Percentiles rank a stretch among this genome's conserved stretches.
phyloP scores from a whole-genome alignment of 1,139 yeast species.

The Scheffersomyces cryptocercus region DNA sequence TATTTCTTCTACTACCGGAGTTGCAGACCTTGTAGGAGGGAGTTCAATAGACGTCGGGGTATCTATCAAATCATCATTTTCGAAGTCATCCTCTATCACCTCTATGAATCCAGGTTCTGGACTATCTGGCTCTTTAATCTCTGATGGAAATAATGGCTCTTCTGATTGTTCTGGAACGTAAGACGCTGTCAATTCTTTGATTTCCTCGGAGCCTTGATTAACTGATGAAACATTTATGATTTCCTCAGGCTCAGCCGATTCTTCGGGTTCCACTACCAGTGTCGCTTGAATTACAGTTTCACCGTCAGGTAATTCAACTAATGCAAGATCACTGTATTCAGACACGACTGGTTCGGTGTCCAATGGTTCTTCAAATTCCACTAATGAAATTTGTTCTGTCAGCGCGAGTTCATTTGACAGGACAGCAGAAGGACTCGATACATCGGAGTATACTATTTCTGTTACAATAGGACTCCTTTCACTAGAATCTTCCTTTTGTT shows the following conservation, averaged over 20 bases:
- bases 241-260: slow-evolving; percentile 7
- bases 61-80: not conserved
- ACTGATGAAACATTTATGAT: slow-evolving; percentile 1
- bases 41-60: not conserved
- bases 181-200: not conserved
- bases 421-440: too few species aligned
- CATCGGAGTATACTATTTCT: too few species aligned
- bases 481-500: not conserved
- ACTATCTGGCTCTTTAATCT: not conserved
- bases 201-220: not conserved
- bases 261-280: slow-evolving; percentile 3
- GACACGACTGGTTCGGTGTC: not conserved
- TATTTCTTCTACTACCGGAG: not conserved
- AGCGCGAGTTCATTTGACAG: too few species aligned
- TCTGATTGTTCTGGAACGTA: not conserved
- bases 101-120: not conserved
- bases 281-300: slow-evolving; percentile 1
- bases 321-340: not conserved
- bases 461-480: slow-evolving; percentile 1
- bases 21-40: not conserved
- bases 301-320: slow-evolving; percentile 2
- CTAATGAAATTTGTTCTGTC: too few species aligned
- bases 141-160: not conserved
- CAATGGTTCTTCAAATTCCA: too few species aligned
- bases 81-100: not conserved